phyloP scores from a whole-genome alignment of 2,329 filamentous ascomycete species.

The Colletotrichum endophyticum region DNA sequence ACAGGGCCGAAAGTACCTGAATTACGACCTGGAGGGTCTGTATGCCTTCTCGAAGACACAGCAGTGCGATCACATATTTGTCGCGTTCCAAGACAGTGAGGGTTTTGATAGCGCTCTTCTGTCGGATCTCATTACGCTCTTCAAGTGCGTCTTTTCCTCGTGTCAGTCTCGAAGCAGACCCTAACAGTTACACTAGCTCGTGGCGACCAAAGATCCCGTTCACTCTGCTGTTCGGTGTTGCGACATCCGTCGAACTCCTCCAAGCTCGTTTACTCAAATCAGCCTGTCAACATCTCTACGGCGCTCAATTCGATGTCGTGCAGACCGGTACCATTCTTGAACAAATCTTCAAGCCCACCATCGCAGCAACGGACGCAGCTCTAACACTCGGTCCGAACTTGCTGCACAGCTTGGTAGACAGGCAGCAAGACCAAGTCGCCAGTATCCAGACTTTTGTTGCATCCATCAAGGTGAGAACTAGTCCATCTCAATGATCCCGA shows the following conservation, averaged over 20 bases:
- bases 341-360: constrained; percentile 69
- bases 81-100: constrained; percentile 83
- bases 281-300: constrained; percentile 70
- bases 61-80: constrained; percentile 63
- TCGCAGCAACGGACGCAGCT: constrained; percentile 61
- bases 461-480: constrained; percentile 64
- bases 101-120: constrained; percentile 78
- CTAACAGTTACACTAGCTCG: constrained; percentile 33
- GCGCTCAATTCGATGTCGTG: constrained; percentile 78
- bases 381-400: constrained; percentile 70
- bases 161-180: neutral
- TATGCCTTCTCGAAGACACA: constrained; percentile 62
- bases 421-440: constrained; percentile 79
- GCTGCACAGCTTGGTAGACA: constrained; percentile 67
- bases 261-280: constrained; percentile 75
- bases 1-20: constrained; percentile 69
- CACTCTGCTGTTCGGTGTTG: constrained; percentile 78
- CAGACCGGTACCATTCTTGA: constrained; percentile 76
- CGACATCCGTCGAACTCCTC: constrained; percentile 81
- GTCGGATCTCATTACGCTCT: constrained; percentile 71
- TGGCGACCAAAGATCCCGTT: constrained; percentile 82
- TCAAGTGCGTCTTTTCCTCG: constrained; percentile 57
- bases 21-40: constrained; percentile 80
- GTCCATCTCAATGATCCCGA: neutral
- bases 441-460: constrained; percentile 76